Conservation (phyloP, 1,284 basidiomycete genomes). For the Fistulina hepatica region DNA sequence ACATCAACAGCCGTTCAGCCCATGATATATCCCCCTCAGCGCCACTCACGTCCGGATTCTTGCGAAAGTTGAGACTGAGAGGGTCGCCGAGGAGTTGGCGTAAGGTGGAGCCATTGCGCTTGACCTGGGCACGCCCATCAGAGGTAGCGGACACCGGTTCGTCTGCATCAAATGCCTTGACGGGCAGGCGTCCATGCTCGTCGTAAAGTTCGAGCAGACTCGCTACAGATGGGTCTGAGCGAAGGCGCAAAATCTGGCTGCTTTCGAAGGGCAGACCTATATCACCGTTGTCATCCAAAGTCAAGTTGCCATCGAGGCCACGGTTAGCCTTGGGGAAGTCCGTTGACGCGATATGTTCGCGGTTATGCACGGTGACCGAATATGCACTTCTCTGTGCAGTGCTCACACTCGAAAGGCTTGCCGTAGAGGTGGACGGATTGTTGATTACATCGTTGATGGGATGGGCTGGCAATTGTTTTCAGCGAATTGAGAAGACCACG, state of each 20-base stretch:
- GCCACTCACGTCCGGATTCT: no score
- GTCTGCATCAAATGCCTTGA: conserved; percentile 47
- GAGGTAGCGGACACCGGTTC: conserved; percentile 46
- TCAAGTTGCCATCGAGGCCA: conserved; percentile 22
- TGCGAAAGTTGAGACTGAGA: conserved; percentile 16
- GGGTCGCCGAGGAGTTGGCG: conserved; percentile 54
- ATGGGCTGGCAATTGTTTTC: conserved; percentile 35
- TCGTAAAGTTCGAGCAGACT: conserved; percentile 64
- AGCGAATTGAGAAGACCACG: background rate
- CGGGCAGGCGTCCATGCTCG: conserved; percentile 50
- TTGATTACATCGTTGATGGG: conserved; percentile 48
- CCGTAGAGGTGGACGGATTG: conserved; percentile 35
- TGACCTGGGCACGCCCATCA: conserved; percentile 39
- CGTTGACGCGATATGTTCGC: conserved; percentile 47
- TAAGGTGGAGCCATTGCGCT: conserved; percentile 56
- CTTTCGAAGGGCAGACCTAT: conserved; percentile 31
- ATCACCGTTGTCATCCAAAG: no score
- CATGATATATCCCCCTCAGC: conserved; percentile 67
- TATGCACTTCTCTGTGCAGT: conserved; percentile 45
- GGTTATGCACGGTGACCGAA: conserved; percentile 54
- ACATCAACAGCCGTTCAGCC: conserved; percentile 67
- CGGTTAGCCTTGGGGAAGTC: conserved; percentile 56
- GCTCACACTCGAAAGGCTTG: conserved; percentile 39
- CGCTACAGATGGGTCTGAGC: conserved; percentile 64
- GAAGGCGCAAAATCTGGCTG: conserved; percentile 45